A percentile compares a stretch with the other conserved stretches of the same genome.
Evolutionary conservation across 2,329 filamentous ascomycete genomes (phyloP).

Genomic region (Trichothecium roseum): DNA sequence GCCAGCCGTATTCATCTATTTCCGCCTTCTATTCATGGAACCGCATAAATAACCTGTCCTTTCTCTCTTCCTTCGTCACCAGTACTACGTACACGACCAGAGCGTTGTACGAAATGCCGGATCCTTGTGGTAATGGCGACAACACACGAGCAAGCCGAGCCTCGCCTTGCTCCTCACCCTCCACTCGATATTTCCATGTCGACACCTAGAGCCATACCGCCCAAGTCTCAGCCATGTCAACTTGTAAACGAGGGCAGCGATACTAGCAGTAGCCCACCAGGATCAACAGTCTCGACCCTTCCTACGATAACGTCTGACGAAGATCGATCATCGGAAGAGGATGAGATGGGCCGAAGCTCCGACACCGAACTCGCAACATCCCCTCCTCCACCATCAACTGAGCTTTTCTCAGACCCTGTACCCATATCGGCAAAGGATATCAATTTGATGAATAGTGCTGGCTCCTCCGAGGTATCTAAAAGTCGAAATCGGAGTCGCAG

Average conservation of each 20-base stretch:
- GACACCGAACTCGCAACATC: conserved; percentile 10
- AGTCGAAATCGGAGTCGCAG: conserved; percentile 12
- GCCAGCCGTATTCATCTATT: conserved; percentile 1
- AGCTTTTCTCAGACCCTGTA: conserved; percentile 6
- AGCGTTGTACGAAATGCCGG: conserved; percentile 3
- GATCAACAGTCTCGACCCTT: conserved; percentile 5
- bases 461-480: conserved; percentile 6
- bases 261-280: background rate
- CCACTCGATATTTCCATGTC: background rate
- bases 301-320: conserved; percentile 18
- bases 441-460: background rate
- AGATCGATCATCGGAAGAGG: conserved; percentile 19
- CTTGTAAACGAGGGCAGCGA: conserved; percentile 1
- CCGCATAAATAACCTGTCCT: background rate
- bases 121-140: conserved; percentile 4
- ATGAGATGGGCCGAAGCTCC: conserved; percentile 11
- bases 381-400: conserved; percentile 19
- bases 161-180: background rate
- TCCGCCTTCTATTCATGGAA: background rate
- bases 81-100: background rate
- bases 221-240: background rate
- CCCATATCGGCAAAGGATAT: conserved; percentile 4
- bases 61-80: background rate
- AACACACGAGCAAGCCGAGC: conserved; percentile 2
- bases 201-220: background rate